phyloP scores from a whole-genome alignment of 2,329 filamentous ascomycete species.

The Epichloe sylvatica region DNA sequence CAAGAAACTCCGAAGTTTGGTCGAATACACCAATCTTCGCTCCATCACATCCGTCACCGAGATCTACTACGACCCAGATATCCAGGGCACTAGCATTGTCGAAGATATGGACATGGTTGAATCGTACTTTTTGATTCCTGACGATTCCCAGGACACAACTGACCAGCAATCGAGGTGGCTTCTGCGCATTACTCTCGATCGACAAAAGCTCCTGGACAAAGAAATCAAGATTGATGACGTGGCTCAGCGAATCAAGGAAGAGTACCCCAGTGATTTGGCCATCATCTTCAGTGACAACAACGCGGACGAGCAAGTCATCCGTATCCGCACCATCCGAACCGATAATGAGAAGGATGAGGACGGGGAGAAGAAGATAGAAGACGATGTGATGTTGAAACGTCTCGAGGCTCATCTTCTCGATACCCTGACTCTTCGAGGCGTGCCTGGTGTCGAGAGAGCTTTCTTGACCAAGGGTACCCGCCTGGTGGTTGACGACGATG shows the following conservation, averaged over 20 bases:
- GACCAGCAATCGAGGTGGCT: conserved; percentile 88
- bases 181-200: conserved; percentile 81
- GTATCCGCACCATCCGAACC: conserved; percentile 65
- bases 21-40: conserved; percentile 88
- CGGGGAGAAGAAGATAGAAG: conserved; percentile 48
- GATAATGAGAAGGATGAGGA: conserved; percentile 63
- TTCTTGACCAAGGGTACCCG: conserved; percentile 77
- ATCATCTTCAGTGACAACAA: conserved; percentile 98
- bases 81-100: conserved; percentile 70
- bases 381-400: conserved; percentile 86
- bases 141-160: conserved; percentile 48
- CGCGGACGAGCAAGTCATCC: conserved; percentile 86
- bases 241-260: conserved; percentile 74
- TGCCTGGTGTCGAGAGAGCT: conserved; percentile 74
- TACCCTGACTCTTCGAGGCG: conserved; percentile 79
- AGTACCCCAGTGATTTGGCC: conserved; percentile 71
- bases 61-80: conserved; percentile 93
- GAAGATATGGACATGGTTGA: conserved; percentile 90
- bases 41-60: conserved; percentile 86
- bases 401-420: conserved; percentile 86
- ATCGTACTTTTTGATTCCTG: conserved; percentile 88
- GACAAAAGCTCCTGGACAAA: conserved; percentile 91
- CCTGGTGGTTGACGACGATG: conserved; percentile 53
- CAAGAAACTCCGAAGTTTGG: conserved; percentile 72
- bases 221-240: conserved; percentile 84